Percentiles rank a stretch among this genome's conserved stretches.
These are phyloP conservation scores for Penicillium chermesinum DNA, from an alignment of 495 filamentous ascomycete genomes.

Conservation along the genomic window DNA sequence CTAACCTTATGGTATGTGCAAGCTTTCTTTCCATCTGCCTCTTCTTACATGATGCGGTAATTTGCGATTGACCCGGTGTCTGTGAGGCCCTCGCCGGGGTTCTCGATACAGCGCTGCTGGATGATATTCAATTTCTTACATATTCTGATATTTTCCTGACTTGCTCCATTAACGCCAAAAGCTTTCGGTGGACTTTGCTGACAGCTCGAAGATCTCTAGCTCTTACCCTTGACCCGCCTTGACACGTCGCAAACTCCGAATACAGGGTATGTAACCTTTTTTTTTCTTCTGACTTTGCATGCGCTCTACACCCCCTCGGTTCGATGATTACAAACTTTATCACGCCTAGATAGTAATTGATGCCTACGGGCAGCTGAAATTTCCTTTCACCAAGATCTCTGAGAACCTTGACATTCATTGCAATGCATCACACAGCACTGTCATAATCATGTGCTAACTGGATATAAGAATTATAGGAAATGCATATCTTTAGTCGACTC, in stretches of 20 bases:
- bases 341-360: constrained; percentile 84
- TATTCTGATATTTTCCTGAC: constrained; percentile 66
- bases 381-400: constrained; percentile 80
- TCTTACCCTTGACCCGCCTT: background rate
- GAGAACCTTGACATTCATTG: constrained; percentile 44
- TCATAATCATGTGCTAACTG: constrained; percentile 28
- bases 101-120: constrained; percentile 61
- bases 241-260: background rate
- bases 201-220: constrained; percentile 24
- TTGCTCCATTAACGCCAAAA: constrained; percentile 13
- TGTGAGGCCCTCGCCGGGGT: constrained; percentile 84
- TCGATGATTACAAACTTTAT: constrained; percentile 71
- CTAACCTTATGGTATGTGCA: constrained; percentile 26
- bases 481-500: background rate
- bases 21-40: background rate
- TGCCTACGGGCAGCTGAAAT: constrained; percentile 62
- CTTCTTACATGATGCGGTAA: constrained; percentile 78
- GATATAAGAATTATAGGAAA: constrained; percentile 5
- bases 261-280: constrained; percentile 14
- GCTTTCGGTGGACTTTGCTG: constrained; percentile 12
- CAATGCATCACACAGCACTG: constrained; percentile 11
- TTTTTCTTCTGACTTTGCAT: constrained; percentile 2
- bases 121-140: constrained; percentile 97
- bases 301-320: constrained; percentile 17
- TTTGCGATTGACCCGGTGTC: constrained; percentile 89